phyloP scores from a whole-genome alignment of 306 rosid species.

The Aeschynomene evenia region DNA sequence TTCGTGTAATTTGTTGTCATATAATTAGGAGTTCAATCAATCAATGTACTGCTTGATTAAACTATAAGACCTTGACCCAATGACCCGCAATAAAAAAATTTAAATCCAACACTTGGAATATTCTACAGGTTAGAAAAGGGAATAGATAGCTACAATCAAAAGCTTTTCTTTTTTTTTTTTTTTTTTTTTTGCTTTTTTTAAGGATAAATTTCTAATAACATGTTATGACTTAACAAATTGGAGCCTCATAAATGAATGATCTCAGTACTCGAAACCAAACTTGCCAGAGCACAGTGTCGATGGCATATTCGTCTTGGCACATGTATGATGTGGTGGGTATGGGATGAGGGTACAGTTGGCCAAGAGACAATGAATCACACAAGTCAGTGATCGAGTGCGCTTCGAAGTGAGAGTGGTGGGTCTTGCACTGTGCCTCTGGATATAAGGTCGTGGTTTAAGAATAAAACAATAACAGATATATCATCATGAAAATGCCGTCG shows the following conservation, averaged over 20 bases:
- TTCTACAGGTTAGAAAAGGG: conserved; percentile 29
- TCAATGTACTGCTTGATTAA: background rate
- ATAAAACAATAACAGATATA: conserved; percentile 83
- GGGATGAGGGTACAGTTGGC: conserved; percentile 2
- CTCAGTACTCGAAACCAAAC: conserved; percentile 10
- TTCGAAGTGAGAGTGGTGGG: conserved; percentile 60
- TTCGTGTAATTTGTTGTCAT: background rate
- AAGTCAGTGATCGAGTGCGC: conserved; percentile 56
- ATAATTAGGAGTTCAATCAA: conserved; percentile 4
- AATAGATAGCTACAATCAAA: background rate
- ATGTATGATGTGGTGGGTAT: background rate
- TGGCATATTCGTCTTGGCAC: background rate
- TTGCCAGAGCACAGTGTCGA: background rate
- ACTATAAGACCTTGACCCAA: background rate
- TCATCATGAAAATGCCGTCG: conserved; percentile 90
- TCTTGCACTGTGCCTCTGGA: conserved; percentile 50
- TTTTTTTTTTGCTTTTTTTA: background rate
- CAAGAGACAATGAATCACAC: conserved; percentile 19
- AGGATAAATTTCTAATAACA: conserved; percentile 21
- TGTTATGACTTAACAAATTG: conserved; percentile 23
- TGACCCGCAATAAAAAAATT: background rate
- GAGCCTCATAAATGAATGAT: conserved; percentile 31
- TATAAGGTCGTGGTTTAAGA: conserved; percentile 79
- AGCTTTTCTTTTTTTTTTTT: background rate
- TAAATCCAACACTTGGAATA: background rate